Evolutionary conservation across 2,329 filamentous ascomycete species (phyloP).

Genomic region (Fusarium verrucosum): DNA sequence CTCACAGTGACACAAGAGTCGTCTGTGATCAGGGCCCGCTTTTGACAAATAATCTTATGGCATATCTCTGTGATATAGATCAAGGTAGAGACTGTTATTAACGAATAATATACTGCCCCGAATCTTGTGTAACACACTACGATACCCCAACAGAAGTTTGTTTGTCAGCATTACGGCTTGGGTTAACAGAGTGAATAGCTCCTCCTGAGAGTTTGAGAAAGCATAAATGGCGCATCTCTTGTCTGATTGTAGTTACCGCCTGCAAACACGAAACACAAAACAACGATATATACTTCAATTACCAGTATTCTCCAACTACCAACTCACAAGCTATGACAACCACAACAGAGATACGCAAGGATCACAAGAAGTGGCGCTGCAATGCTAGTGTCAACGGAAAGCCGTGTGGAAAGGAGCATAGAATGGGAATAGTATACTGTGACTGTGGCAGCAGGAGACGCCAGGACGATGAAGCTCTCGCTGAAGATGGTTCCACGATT

Average conservation of each 20-base stretch:
- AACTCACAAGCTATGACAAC: background rate
- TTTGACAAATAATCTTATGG: too few species aligned
- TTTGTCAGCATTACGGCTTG: too few species aligned
- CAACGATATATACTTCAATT: background rate
- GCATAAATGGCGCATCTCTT: background rate
- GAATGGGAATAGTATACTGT: background rate
- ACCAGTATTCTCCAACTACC: background rate
- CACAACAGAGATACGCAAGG: background rate
- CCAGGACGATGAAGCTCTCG: background rate
- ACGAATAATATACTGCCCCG: too few species aligned
- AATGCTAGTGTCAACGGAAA: background rate
- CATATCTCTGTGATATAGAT: too few species aligned
- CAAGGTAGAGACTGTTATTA: too few species aligned
- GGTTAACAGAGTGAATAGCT: too few species aligned
- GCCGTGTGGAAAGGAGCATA: background rate
- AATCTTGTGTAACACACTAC: too few species aligned
- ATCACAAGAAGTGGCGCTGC: slow-evolving; percentile 13
- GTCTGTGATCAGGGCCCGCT: too few species aligned
- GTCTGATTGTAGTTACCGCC: accelerated
- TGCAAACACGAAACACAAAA: background rate
- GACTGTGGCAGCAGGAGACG: background rate
- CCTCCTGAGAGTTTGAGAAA: too few species aligned
- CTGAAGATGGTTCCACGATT: background rate
- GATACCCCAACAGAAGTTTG: too few species aligned
- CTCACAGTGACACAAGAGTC: too few species aligned